Conservation (phyloP, 1,139 yeast species). For the Nakaseomyces delphensis region DNA sequence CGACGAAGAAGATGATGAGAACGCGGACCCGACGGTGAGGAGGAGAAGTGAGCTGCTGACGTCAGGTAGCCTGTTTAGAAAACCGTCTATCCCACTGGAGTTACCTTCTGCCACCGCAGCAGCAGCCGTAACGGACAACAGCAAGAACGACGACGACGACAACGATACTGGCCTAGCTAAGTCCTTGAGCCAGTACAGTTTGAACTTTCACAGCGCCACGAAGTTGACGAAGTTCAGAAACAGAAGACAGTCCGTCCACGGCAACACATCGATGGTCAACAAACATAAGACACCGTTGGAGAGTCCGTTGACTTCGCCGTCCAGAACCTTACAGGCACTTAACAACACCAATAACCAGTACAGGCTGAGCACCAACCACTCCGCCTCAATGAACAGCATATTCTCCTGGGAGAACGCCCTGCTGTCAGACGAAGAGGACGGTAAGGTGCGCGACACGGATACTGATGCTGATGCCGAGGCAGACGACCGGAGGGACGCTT, state of each 20-base stretch:
- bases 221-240: conserved; percentile 4
- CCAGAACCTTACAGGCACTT: conserved; percentile 2
- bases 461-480: not conserved
- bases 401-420: conserved; percentile 4
- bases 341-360: conserved; percentile 1
- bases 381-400: not conserved
- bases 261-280: not conserved
- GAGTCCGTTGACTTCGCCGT: conserved; percentile 5
- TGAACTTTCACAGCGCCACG: conserved; percentile 2
- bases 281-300: conserved; percentile 1
- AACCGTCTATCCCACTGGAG: not conserved
- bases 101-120: not conserved
- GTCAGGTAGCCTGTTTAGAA: not conserved
- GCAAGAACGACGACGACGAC: conserved; percentile 8
- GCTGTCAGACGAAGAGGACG: conserved; percentile 3
- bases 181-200: conserved; percentile 20
- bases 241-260: conserved; percentile 5
- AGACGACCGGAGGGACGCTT: conserved; percentile 1
- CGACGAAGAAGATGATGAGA: not conserved
- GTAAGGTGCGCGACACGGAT: too few relatives aligned
- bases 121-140: too few relatives aligned
- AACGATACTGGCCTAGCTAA: conserved; percentile 13
- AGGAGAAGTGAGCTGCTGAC: conserved; percentile 1
- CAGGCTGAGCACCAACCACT: not conserved
- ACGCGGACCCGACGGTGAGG: not conserved